Evolutionary conservation across 345 rosid genomes (phyloP), one percentile per base, ranked within the genome.

Genomic region (Cardiospermum halicacabum): DNA sequence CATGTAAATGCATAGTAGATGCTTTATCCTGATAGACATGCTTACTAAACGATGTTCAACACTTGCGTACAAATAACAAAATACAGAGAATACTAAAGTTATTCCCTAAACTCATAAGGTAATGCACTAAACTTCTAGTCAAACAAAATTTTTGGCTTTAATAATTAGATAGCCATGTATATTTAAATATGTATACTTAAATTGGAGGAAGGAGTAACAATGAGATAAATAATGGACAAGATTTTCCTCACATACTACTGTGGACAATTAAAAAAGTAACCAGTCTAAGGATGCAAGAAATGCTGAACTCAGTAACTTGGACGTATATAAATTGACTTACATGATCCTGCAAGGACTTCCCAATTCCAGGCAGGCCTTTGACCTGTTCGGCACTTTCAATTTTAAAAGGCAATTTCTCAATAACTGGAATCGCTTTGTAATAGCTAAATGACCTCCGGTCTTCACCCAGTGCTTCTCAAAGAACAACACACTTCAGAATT

Each of bases 391-490:
- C 81, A 58, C 95, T 91, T 77, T 85, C 89, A 74, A 94, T 86
- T 82, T 74, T 86, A 68, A 85, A 80, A 40, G 96, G 92, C 69
- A 88, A 67, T 79, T 90, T 93, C 81, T 90, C 99, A 69, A 88
- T 82, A 48, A 88, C 91, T 3, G 88, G 76, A 27, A 91, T 89
- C 68, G 92, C 96, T 80, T 94, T 91, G 84, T 89, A 60, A 74
- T 94, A 91, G 89, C 97, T 94, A 71, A 88, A 91, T 45, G 99
- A 94, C 67, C 96, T 80, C 24, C 96, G 73, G 74, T 94, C 97
- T 21, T 94, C 99, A 70, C 99, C 99, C 81, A 94, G 57, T 43
- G 99, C 99, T 91, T 73, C 72, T 24, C 70, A 62, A 37, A 67
- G 51, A 69, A 40, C 55, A 77, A 48, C 21, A 56, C 11, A 36